phyloP scores from a whole-genome alignment of 352 stramenopile species.

The Globisporangium recalcitrans region DNA sequence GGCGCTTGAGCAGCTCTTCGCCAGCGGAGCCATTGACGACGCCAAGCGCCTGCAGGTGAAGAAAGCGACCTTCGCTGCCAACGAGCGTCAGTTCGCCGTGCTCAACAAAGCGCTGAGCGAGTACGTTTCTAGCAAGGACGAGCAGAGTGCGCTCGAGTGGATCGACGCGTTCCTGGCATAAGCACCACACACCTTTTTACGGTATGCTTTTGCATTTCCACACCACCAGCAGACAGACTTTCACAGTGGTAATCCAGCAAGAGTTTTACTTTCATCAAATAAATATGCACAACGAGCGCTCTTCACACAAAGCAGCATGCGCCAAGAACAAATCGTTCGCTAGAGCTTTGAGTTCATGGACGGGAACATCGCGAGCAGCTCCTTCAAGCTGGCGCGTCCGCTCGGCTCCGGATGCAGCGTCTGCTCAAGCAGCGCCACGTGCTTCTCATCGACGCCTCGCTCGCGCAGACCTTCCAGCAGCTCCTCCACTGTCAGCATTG shows the following conservation, averaged over 20 bases:
- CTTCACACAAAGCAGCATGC: background rate
- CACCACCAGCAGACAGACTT: background rate
- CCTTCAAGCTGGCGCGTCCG: conserved; percentile 33
- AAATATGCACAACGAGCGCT: conserved; percentile 26
- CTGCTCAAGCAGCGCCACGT: conserved; percentile 34
- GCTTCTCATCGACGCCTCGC: conserved; percentile 23
- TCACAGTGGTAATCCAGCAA: background rate
- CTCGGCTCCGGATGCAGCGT: conserved; percentile 39
- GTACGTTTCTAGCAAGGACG: conserved; percentile 35
- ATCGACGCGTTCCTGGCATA: conserved; percentile 50
- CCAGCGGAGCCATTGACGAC: conserved; percentile 42
- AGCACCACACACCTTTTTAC: background rate
- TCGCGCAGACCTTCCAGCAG: conserved; percentile 42
- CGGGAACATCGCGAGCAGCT: conserved; percentile 37
- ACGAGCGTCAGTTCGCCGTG: conserved; percentile 50
- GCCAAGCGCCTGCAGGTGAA: conserved; percentile 48
- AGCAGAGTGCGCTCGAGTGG: conserved; percentile 60
- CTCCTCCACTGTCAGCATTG: conserved; percentile 39
- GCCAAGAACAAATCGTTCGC: background rate
- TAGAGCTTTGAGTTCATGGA: conserved; percentile 43
- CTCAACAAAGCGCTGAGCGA: conserved; percentile 43
- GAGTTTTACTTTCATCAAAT: conserved; percentile 9
- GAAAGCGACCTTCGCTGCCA: conserved; percentile 46
- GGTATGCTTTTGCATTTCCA: background rate
- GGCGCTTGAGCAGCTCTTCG: conserved; percentile 45